Evolutionary conservation across 495 filamentous ascomycete genomes (phyloP).

Genomic region (Penicillium cosmopolitanum): DNA sequence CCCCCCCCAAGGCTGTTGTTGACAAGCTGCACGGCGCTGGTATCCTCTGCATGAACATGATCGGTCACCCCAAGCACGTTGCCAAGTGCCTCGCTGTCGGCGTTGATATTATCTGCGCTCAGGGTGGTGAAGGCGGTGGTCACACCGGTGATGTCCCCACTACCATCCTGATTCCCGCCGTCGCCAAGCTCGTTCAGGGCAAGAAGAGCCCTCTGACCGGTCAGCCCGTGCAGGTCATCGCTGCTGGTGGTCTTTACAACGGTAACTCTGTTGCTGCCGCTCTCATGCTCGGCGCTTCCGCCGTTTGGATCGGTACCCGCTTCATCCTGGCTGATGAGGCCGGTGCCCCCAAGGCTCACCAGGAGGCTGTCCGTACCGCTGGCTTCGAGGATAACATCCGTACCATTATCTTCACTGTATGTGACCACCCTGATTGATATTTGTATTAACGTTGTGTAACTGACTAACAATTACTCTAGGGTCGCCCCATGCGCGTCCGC

Average conservation of each 20-base stretch:
- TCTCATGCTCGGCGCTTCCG: slow-evolving; percentile 89
- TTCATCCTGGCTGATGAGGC: slow-evolving; percentile 95
- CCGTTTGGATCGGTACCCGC: slow-evolving; percentile 95
- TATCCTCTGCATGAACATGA: slow-evolving; percentile 99
- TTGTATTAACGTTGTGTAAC: neutral
- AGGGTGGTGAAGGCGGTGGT: slow-evolving; percentile 89
- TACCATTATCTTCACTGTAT: slow-evolving; percentile 94
- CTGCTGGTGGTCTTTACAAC: slow-evolving; percentile 93
- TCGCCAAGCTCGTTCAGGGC: slow-evolving; percentile 79
- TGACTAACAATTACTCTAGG: slow-evolving; percentile 48
- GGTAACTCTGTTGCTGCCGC: slow-evolving; percentile 87
- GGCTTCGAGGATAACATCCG: slow-evolving; percentile 93
- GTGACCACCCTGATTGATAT: slow-evolving; percentile 14
- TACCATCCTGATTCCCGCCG: slow-evolving; percentile 85
- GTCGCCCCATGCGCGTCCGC: slow-evolving; percentile 89
- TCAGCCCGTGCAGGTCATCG: slow-evolving; percentile 83
- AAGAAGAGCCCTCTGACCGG: slow-evolving; percentile 87
- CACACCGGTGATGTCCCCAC: slow-evolving; percentile 93
- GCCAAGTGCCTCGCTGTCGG: slow-evolving; percentile 89
- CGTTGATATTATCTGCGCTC: slow-evolving; percentile 89
- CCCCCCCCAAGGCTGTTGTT: slow-evolving; percentile 81
- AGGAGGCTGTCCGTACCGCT: slow-evolving; percentile 92
- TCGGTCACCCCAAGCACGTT: slow-evolving; percentile 98
- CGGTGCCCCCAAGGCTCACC: slow-evolving; percentile 89
- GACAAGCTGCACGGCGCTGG: slow-evolving; percentile 85